Conservation (phyloP, 768 basidiomycete species). For the Trametes sanguinea region DNA sequence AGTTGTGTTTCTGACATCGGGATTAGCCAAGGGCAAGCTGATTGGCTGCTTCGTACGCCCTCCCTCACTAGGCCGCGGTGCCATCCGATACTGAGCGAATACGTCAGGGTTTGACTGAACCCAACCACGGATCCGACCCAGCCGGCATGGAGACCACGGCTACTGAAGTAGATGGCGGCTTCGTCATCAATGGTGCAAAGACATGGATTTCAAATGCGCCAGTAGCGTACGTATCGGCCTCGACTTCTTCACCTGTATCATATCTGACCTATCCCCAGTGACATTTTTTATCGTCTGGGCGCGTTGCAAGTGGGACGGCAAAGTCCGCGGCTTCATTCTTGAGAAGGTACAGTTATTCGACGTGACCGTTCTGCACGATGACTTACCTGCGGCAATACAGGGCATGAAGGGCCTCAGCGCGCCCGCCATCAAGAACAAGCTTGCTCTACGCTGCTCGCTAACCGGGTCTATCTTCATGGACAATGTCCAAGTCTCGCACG, state of each 20-base stretch:
- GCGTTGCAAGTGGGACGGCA: slow-evolving; percentile 89
- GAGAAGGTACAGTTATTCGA: slow-evolving; percentile 64
- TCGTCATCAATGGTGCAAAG: slow-evolving; percentile 86
- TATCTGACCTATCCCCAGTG: slow-evolving; percentile 45
- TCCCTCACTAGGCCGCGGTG: background rate
- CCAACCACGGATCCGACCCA: slow-evolving; percentile 96
- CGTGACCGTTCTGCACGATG: background rate
- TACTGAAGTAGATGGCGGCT: slow-evolving; percentile 82
- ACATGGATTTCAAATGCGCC: slow-evolving; percentile 98
- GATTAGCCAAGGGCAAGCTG: slow-evolving; percentile 76
- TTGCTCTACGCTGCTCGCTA: slow-evolving; percentile 82
- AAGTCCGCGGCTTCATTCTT: slow-evolving; percentile 85
- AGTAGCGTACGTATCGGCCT: slow-evolving; percentile 60
- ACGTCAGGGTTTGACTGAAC: slow-evolving; percentile 86
- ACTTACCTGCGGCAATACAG: slow-evolving; percentile 39
- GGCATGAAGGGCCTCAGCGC: slow-evolving; percentile 80
- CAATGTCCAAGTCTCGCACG: slow-evolving; percentile 73
- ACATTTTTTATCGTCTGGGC: slow-evolving; percentile 93
- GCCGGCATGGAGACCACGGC: slow-evolving; percentile 97
- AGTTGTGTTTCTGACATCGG: background rate
- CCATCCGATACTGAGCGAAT: background rate
- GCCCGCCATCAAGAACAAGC: slow-evolving; percentile 89
- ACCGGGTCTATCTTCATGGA: slow-evolving; percentile 94
- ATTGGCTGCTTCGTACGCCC: slow-evolving; percentile 89
- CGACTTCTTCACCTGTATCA: slow-evolving; percentile 17